Base-by-base conservation (phyloP, 495 filamentous ascomycete species). In the Tuber magnatum region DNA sequence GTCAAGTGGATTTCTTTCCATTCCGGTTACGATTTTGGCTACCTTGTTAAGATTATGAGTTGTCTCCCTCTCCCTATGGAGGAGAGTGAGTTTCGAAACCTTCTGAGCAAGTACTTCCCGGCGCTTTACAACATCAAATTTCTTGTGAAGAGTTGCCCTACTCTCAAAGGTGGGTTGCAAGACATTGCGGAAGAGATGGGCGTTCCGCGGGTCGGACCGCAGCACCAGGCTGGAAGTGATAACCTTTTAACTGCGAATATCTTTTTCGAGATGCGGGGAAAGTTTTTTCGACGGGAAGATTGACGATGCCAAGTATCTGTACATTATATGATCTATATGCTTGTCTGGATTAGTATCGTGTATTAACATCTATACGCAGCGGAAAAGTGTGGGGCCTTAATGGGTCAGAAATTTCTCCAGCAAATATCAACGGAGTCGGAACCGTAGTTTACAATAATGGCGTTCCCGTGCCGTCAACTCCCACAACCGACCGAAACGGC, bases 11-110 rank as follows among this genome's bases (percentile, higher is more conserved):
- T 99, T 46, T 96, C 93, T 32, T 98, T 98, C 85, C 95, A 99
- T 83, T 94, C 92, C n/a, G 95, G 95, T 70, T 99, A 99, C 85
- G 95, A 99, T 85, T 97, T 99, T 85, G 95, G 93, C 51, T 97
- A 98, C 81, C 85, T 98, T 70, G 92, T 97, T 82, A 98, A 99
- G 85, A 90, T 97, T 48, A 90, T 98, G 84, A 88, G 90, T 44
- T 91, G 90, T 84, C 86, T 90, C 39, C 88, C 90, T 68, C 86
- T 99, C 18, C 95, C 95, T 4, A 90, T 92, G 73, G 92, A 94
- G 78, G 95, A 98, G 82, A 87, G 88, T 65, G 90, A 94, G 72
- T 99, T 97, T 83, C 91, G 94, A 81, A 88, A 89, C 74, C 86
- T 92, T 28, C 91, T 97, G 75, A 91, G 90, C 74, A 91, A 92